These are phyloP conservation scores for Cladobotryum mycophilum DNA, from an alignment of 2,329 filamentous ascomycete species.

Conservation along the genomic window DNA sequence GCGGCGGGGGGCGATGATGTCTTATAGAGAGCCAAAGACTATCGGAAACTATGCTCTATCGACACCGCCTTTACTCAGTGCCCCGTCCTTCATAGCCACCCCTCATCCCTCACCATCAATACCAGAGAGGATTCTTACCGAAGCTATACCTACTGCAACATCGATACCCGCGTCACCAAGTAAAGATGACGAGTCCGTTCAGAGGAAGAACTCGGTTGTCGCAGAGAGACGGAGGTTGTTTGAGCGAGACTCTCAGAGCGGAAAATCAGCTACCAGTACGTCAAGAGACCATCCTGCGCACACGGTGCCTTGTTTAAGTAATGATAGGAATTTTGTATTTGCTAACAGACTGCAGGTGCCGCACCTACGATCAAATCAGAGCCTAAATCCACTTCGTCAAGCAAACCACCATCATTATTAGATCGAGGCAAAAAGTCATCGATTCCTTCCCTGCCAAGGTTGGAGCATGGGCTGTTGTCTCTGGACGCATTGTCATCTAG, in stretches of 20 bases:
- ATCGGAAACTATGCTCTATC: not conserved
- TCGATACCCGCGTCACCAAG: not conserved
- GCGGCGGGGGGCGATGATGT: not conserved
- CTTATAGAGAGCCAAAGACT: not conserved
- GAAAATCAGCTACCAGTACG: not conserved
- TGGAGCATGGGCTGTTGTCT: not conserved
- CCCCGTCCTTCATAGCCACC: not conserved
- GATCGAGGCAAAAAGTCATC: not conserved
- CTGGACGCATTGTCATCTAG: not conserved
- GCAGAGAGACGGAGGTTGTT: constrained; percentile 20
- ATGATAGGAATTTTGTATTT: no score
- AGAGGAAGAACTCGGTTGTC: constrained; percentile 14
- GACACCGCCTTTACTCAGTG: not conserved
- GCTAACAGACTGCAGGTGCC: not conserved
- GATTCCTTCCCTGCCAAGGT: not conserved
- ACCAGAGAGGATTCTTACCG: not conserved
- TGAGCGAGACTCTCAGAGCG: constrained; percentile 5
- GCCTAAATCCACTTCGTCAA: constrained; percentile 1
- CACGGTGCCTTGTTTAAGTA: no score
- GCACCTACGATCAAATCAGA: constrained; percentile 1
- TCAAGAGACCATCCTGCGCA: not conserved
- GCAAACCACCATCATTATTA: not conserved
- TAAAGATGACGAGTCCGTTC: not conserved
- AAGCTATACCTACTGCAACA: not conserved
- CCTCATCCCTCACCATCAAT: not conserved